Conservation (phyloP, 352 stramenopile species). For the Phytophthora boehmeriae region DNA sequence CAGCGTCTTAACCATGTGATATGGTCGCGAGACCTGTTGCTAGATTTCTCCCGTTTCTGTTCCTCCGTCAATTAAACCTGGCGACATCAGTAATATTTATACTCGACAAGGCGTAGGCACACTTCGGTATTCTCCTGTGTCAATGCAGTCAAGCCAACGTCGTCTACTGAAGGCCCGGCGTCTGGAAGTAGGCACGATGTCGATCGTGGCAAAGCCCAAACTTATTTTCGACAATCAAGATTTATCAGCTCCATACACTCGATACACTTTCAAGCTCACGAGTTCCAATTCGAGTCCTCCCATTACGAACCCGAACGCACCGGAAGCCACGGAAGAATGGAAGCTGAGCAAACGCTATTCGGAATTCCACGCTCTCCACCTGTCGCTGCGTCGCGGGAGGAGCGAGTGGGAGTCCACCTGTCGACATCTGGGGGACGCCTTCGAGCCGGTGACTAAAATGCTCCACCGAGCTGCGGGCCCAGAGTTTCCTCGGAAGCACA, state of each 20-base stretch:
- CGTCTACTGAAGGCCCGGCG: slow-evolving; percentile 29
- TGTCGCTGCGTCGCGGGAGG: slow-evolving; percentile 17
- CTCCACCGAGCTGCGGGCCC: slow-evolving; percentile 16
- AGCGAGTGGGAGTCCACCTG: slow-evolving; percentile 19
- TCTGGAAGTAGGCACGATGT: slow-evolving; percentile 19
- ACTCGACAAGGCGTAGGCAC: too few relatives aligned
- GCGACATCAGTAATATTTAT: too few relatives aligned
- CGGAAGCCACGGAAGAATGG: slow-evolving; percentile 25
- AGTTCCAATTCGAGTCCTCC: slow-evolving; percentile 1
- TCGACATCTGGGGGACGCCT: slow-evolving; percentile 19
- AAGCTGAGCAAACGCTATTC: slow-evolving; percentile 34
- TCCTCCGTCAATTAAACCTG: too few relatives aligned
- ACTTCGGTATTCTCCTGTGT: slow-evolving; percentile 1
- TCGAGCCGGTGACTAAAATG: slow-evolving; percentile 11
- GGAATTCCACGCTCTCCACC: slow-evolving; percentile 27
- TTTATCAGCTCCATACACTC: slow-evolving; percentile 29
- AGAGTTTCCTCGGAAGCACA: slow-evolving; percentile 36
- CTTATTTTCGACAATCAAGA: slow-evolving; percentile 32
- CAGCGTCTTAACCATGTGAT: too few relatives aligned
- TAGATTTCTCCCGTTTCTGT: too few relatives aligned
- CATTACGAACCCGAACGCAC: not conserved
- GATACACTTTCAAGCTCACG: slow-evolving; percentile 33
- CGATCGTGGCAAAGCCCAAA: slow-evolving; percentile 20
- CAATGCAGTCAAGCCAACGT: slow-evolving; percentile 9
- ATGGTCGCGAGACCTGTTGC: too few relatives aligned